Base-by-base conservation (phyloP, 2,329 filamentous ascomycete genomes). In the Grosmannia huntii region DNA sequence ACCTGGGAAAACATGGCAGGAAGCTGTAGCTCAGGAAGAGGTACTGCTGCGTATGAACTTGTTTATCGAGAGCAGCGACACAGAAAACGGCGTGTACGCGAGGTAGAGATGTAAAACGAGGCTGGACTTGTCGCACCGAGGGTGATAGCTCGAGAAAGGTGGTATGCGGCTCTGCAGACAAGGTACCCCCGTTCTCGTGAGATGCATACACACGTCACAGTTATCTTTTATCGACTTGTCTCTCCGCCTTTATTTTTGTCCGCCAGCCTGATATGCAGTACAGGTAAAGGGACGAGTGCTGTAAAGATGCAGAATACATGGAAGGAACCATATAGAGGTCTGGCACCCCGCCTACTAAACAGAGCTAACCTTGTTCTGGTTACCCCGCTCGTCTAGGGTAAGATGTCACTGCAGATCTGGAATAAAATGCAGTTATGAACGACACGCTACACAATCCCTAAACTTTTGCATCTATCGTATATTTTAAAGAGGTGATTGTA, bases 1-100 rank as follows among this genome's bases (percentile, higher is more conserved):
- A 59, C 57, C 46, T 59, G 57, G 5, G 57, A 59, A 33, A 59
- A 59, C 57, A 59, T 59, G 27, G n/a, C 19, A 28, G 36, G 11
- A 52, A 14, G 50, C n/a, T 12, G 33, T 19, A 10, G 14, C 25
- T 21, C 9, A 7, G 5, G 21, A 51, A 19, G 16, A 51, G 25
- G 9, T 11, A 46, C 46, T 14, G 23, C 12, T 49, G 12, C 23
- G 21, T 25, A 46, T 46, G 31, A 33, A 14, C 10, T 9, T 46
- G 10, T 46, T 21, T 21, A n/a, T 46, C 19, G 44, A 46, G 44
- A 2, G n/a, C 10, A 46, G 44, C 44, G n/a, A 14, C 2, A 14
- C 36, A 38, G 12, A 14, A 38, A 16, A 3, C 33, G n/a, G 5
- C 21, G 9, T 46, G 10, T 11, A 46, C 1, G 5, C 44, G 44